Percentiles rank a stretch among this genome's conserved stretches.
These are phyloP conservation scores for Claviceps africana DNA, from an alignment of 2,329 filamentous ascomycete species.

Conservation along the genomic window DNA sequence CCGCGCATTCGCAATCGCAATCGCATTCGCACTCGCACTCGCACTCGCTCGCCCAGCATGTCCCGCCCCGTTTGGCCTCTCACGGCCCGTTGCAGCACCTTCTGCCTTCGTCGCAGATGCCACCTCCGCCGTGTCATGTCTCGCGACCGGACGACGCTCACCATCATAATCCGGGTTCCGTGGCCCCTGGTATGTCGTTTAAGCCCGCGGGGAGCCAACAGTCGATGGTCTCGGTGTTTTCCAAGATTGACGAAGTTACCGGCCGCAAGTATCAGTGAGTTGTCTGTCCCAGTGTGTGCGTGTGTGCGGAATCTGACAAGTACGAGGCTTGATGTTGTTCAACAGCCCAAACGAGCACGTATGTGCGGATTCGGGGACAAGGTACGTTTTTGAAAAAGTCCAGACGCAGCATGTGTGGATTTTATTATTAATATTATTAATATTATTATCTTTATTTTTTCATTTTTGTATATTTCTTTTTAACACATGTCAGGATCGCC, in stretches of 20 bases:
- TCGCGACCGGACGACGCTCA: constrained; percentile 12
- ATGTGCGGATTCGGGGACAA: constrained; percentile 99
- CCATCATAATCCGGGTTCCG: background rate
- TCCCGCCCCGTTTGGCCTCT: background rate
- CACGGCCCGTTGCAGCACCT: constrained; percentile 7
- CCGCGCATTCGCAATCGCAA: constrained; percentile 10
- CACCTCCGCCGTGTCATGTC: constrained; percentile 7
- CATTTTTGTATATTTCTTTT: background rate
- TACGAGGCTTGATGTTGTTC: constrained; percentile 59
- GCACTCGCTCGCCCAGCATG: constrained; percentile 8
- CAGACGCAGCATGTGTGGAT: background rate
- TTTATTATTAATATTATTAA: too few relatives aligned
- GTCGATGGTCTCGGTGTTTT: constrained; percentile 15
- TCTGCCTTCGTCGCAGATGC: constrained; percentile 8
- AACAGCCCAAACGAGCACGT: constrained; percentile 82
- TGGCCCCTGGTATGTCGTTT: constrained; percentile 4
- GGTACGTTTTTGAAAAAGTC: constrained; percentile 33
- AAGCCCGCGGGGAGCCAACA: constrained; percentile 9
- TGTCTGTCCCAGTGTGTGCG: too few relatives aligned
- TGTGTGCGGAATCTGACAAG: constrained; percentile 8
- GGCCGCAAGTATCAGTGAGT: constrained; percentile 23
- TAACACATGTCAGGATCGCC: constrained; percentile 52
- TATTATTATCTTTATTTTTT: background rate
- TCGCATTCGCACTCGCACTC: constrained; percentile 11
- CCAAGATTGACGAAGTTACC: constrained; percentile 20